Base-by-base conservation (phyloP, 2,329 filamentous ascomycete species). In the Aspergillus tamarii region DNA sequence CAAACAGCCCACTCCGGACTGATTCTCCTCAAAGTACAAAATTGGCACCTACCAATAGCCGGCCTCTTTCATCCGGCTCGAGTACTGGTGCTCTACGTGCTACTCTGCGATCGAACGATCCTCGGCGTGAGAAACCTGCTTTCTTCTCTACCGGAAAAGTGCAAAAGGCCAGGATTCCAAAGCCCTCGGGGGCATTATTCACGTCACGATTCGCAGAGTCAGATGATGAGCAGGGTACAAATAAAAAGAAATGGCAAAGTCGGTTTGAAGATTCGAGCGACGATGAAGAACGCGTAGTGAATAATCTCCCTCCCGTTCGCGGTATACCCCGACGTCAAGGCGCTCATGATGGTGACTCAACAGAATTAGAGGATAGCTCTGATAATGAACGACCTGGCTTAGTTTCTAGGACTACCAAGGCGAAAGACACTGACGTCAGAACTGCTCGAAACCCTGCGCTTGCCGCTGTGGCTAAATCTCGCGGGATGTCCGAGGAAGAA, bases 251-350 rank as follows among this genome's bases (percentile, higher is more conserved):
- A 4, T 87, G 85, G 71, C 77, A 73, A 36, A 89, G 87, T 70
- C 88, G 90, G 1, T 91, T 93, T 69, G 87, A 82, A 1, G 89
- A 92, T 70, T 92, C 90, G 1, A 92, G 90, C 71, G 90, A 92
- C 72, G 90, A 93, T 61, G 89, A 91, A 21, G 82, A 82, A 16
- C 78, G 75, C 32, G 62, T 53, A 19, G 59, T 57, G 21, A 79
- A 71, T 52, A 77, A 70, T 67, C 78, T 83, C 34, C 80, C 80
- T 26, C 87, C 84, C 54, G 88, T 89, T 2, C 83, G 85, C 63
- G 87, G 86, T 50, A 91, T 87, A 63, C 88, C 83, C 16, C 84
- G 81, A 56, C 86, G 76, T n/a, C 78, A 84, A 60, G 84, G 88
- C 60, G 83, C 83, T 57, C 82, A 88, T 58, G 85, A 89, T 58